phyloP scores from a whole-genome alignment of 2,329 filamentous ascomycete genomes.

The Pezizomycotina sp. region DNA sequence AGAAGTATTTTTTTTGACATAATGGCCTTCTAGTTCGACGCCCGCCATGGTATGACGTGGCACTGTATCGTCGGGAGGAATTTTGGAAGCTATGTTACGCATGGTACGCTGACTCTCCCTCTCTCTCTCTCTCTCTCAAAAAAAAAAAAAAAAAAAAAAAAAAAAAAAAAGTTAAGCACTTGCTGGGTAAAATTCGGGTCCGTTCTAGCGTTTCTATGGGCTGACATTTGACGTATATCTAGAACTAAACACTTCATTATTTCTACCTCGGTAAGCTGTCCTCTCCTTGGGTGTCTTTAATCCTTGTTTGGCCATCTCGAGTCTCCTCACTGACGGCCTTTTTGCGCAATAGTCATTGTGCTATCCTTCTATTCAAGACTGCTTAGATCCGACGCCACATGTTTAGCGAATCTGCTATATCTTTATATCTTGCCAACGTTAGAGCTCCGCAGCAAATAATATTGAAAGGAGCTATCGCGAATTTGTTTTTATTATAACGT shows the following conservation, averaged over 20 bases:
- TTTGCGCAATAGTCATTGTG: too few species aligned
- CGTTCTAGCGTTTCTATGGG: too few species aligned
- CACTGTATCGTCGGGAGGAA: slow-evolving; percentile 97
- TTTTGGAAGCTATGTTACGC: slow-evolving; percentile 97
- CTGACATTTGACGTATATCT: too few species aligned
- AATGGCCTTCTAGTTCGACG: slow-evolving; percentile 57
- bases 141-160: not conserved
- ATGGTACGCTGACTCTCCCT: slow-evolving; percentile 44
- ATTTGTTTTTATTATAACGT: too few species aligned
- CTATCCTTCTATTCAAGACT: slow-evolving; percentile 97
- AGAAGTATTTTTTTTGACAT: not conserved
- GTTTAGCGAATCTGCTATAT: not conserved
- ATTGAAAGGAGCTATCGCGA: too few species aligned
- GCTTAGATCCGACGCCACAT: slow-evolving; percentile 16
- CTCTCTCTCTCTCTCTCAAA: not conserved
- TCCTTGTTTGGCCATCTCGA: too few species aligned
- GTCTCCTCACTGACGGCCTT: too few species aligned
- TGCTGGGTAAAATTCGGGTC: not conserved
- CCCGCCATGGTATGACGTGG: slow-evolving; percentile 89
- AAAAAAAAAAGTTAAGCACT: not conserved
- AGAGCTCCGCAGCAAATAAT: slow-evolving; percentile 15
- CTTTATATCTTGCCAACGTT: slow-evolving; percentile 9
- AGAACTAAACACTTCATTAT: slow-evolving; percentile 99
- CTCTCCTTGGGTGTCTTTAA: too few species aligned
- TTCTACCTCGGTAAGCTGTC: slow-evolving; percentile 99